phyloP scores from a whole-genome alignment of 192 early-diverging fungal genomes.

The Dissophora globulifera region DNA sequence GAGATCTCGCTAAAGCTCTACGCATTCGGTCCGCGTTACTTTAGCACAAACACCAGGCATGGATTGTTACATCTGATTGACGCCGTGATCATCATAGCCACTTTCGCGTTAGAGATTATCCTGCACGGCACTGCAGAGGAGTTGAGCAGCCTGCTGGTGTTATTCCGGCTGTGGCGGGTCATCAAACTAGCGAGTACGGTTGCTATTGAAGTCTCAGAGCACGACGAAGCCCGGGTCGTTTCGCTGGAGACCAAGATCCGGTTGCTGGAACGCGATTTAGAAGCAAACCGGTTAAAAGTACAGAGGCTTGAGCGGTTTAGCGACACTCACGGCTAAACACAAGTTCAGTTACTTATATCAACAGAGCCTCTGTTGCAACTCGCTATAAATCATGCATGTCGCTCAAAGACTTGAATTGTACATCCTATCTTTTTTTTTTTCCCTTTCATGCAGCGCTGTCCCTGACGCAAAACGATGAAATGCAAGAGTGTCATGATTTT shows the following conservation, averaged over 20 bases:
- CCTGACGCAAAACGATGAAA: too few relatives aligned
- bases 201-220: slow-evolving; percentile 50
- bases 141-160: slow-evolving; percentile 56
- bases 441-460: too few relatives aligned
- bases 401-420: too few relatives aligned
- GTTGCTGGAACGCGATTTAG: slow-evolving; percentile 6
- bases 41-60: slow-evolving; percentile 15
- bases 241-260: slow-evolving; percentile 1
- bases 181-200: slow-evolving; percentile 60
- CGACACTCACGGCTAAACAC: not conserved
- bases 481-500: too few relatives aligned
- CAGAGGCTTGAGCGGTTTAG: slow-evolving; percentile 4
- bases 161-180: slow-evolving; percentile 66
- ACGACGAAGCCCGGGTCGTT: slow-evolving; percentile 6
- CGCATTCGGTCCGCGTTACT: slow-evolving; percentile 61
- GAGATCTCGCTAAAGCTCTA: slow-evolving; percentile 56
- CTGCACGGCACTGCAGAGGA: slow-evolving; percentile 59
- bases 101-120: slow-evolving; percentile 57
- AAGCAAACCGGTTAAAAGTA: not conserved
- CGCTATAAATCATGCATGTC: too few relatives aligned
- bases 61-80: slow-evolving; percentile 57
- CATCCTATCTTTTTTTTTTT: too few relatives aligned
- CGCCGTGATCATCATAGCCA: slow-evolving; percentile 53
- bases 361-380: too few relatives aligned
- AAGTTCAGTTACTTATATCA: too few relatives aligned